These are phyloP conservation scores for Sanghuangporus weigelae DNA, from an alignment of 1,284 basidiomycete species.

Conservation along the genomic window DNA sequence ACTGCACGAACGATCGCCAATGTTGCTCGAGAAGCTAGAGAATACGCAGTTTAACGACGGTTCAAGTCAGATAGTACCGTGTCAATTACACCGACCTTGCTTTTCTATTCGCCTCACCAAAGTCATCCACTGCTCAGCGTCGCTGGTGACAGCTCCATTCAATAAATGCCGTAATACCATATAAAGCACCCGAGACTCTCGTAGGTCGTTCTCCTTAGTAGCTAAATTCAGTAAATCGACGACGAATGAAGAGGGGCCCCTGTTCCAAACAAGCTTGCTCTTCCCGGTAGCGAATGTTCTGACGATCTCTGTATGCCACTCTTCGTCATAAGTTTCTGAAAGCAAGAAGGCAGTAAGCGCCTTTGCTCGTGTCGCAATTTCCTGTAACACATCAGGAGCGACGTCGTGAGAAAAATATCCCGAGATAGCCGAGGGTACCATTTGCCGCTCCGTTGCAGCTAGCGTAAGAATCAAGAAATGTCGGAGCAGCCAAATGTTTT, in stretches of 20 bases:
- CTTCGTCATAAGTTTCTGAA: constrained; percentile 41
- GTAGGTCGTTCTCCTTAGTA: constrained; percentile 38
- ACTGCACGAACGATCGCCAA: constrained; percentile 64
- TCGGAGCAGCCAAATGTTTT: constrained; percentile 56
- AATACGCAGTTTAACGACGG: background rate
- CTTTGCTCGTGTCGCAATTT: constrained; percentile 47
- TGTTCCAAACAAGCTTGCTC: background rate
- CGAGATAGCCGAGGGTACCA: constrained; percentile 43
- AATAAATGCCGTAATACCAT: constrained; percentile 57
- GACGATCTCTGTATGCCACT: constrained; percentile 47
- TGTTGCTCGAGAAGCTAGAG: constrained; percentile 59
- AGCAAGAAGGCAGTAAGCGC: constrained; percentile 69
- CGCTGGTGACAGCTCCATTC: constrained; percentile 51
- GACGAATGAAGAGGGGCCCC: constrained; percentile 31
- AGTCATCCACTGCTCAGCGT: constrained; percentile 74
- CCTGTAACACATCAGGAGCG: constrained; percentile 34
- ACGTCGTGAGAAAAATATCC: constrained; percentile 44
- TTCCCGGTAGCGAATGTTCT: constrained; percentile 25
- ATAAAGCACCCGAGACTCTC: constrained; percentile 54
- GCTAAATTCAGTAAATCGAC: constrained; percentile 36
- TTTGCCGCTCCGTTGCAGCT: constrained; percentile 50
- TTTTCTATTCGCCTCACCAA: constrained; percentile 60
- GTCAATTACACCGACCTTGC: constrained; percentile 38
- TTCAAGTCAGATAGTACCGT: background rate
- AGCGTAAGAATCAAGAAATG: constrained; percentile 58